Evolutionary conservation across 306 rosid genomes (phyloP).

Genomic region (Clitoria ternatea): DNA sequence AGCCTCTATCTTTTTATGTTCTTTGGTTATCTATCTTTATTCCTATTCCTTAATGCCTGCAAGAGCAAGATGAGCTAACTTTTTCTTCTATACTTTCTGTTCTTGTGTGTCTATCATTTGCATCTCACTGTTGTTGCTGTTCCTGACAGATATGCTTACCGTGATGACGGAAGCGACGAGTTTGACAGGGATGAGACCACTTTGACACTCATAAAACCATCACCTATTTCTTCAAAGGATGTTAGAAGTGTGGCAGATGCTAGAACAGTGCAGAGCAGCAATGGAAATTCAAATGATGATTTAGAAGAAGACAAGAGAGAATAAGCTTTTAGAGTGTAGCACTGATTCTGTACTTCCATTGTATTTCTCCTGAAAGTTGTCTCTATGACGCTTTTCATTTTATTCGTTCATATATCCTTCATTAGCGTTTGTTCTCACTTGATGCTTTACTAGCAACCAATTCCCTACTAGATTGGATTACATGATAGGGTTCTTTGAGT

Average conservation of each 20-base stretch:
- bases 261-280: slow-evolving; percentile 39
- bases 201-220: slow-evolving; percentile 82
- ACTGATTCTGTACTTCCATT: slow-evolving; percentile 24
- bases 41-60: neutral
- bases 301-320: slow-evolving; percentile 89
- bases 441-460: slow-evolving; percentile 4
- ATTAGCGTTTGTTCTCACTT: slow-evolving; percentile 2
- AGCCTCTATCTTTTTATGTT: neutral
- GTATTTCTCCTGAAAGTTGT: slow-evolving; percentile 22
- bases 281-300: slow-evolving; percentile 50
- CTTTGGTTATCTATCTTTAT: neutral
- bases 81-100: neutral
- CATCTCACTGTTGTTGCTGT: neutral
- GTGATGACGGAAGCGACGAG: slow-evolving; percentile 65
- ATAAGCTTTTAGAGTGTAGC: slow-evolving; percentile 33
- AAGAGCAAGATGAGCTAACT: neutral
- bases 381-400: slow-evolving; percentile 5
- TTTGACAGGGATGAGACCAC: slow-evolving; percentile 79
- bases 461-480: slow-evolving; percentile 15
- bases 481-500: neutral
- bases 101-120: neutral
- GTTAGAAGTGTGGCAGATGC: slow-evolving; percentile 43
- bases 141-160: slow-evolving; percentile 68
- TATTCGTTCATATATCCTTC: slow-evolving; percentile 14
- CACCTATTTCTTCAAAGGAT: slow-evolving; percentile 61